A percentile compares a stretch with the other conserved stretches of the same genome.
These are phyloP conservation scores for Cladophialophora bantiana DNA, from an alignment of 2,329 filamentous ascomycete species.

Conservation along the genomic window DNA sequence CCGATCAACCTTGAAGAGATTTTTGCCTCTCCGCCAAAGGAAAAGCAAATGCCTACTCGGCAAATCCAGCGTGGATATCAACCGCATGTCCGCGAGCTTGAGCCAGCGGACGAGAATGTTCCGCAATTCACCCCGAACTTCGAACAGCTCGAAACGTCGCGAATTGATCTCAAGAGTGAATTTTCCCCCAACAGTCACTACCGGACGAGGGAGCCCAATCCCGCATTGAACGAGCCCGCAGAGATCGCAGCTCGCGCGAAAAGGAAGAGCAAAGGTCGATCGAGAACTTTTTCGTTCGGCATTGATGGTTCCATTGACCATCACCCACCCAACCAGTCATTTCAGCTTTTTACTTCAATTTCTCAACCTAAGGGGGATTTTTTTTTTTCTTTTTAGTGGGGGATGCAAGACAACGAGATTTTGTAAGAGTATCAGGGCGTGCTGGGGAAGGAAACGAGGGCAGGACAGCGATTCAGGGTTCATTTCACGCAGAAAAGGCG, in stretches of 20 bases:
- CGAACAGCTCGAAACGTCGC: neutral
- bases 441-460: neutral
- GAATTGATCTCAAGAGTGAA: neutral
- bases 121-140: neutral
- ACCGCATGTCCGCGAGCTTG: neutral
- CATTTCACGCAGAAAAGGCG: neutral
- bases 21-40: neutral
- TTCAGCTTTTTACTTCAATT: constrained; percentile 6
- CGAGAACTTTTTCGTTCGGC: neutral
- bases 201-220: constrained; percentile 7
- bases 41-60: neutral
- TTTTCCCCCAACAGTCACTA: constrained; percentile 8
- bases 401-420: constrained; percentile 1
- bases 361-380: neutral
- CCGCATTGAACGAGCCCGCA: neutral
- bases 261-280: neutral
- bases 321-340: constrained; percentile 9
- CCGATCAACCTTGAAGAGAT: constrained; percentile 21
- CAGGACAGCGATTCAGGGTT: neutral
- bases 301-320: neutral
- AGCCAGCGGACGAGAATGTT: neutral
- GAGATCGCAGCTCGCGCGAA: neutral
- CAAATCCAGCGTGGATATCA: neutral
- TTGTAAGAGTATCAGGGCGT: constrained; percentile 9
- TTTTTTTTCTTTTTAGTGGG: neutral